Base-by-base conservation (phyloP, 768 basidiomycete species). In the Boletus rubropictus region DNA sequence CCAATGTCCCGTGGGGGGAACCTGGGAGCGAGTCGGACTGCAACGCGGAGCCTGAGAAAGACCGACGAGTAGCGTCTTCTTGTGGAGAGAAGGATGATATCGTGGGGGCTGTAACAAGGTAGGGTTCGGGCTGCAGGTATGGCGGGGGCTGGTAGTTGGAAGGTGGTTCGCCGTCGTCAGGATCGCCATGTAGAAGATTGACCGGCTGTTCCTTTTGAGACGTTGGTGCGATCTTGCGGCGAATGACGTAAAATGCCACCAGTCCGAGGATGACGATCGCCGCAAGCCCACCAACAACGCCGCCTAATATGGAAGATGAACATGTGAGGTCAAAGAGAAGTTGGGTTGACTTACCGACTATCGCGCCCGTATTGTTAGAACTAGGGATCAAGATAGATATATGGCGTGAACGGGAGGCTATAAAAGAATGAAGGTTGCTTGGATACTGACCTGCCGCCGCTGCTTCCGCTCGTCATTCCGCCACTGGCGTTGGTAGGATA, bases 91-190 rank as follows among this genome's bases (percentile, higher is more conserved):
- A 67, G 7, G 71, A 64, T 5, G 73, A 70, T 1, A 67, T 57
- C 12, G 80, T 79, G 11, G 84, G 81, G 37, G 81, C 81, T 0
- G 84, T 75, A 4, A 86, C 74, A 43, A 85, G 75, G 68, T 81
- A 89, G 3, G 88, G 88, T 52, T 89, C 83, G 0, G 87, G 86
- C 27, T 74, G 76, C 59, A 86, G 84, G 63, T 80, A 86, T 47
- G 86, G 76, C 4, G 84, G 85, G 7, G 81, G 76, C 33, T 81
- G 77, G 39, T 73, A 73, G 22, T 67, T 52, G 50, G 61, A 54
- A 43, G 59, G 52, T 1, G 67, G 65, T 11, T 71, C 69, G 29
- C 71, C 75, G 36, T 79, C 79, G 22, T 78, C 82, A 1, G 80
- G 78, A 38, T 73, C 65, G 17, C 67, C 70, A 1, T 80, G 72